Conservation (phyloP, 2,329 filamentous ascomycete genomes). For the Aspergillus glaucus region DNA sequence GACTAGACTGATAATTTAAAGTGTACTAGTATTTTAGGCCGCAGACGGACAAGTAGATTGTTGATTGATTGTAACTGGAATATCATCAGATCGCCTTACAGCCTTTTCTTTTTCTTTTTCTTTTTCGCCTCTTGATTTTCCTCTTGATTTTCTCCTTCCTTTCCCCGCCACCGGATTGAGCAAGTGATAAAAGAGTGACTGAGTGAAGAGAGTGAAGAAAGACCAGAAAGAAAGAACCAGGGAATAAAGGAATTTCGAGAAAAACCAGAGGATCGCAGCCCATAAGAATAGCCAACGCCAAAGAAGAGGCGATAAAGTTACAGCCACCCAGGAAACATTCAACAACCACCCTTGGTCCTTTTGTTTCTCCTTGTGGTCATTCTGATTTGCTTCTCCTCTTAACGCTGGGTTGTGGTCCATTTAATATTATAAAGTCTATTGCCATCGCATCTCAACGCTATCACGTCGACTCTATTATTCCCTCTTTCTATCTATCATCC, state of each 20-base stretch:
- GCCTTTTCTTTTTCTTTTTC: background rate
- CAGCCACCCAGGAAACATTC: too few species aligned
- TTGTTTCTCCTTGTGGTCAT: slow-evolving; percentile 6
- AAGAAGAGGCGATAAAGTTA: too few species aligned
- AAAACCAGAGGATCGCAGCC: slow-evolving; percentile 4
- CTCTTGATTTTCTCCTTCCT: background rate
- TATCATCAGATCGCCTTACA: background rate
- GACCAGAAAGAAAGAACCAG: slow-evolving; percentile 1
- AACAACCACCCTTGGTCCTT: slow-evolving; percentile 7
- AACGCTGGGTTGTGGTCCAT: background rate
- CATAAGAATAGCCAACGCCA: too few species aligned
- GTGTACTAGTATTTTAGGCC: too few species aligned
- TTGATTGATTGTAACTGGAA: too few species aligned
- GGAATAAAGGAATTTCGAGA: slow-evolving; percentile 1
- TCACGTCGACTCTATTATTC: slow-evolving; percentile 1
- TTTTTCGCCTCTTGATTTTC: background rate
- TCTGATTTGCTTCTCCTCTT: slow-evolving; percentile 3
- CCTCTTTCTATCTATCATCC: background rate
- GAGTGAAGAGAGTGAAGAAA: background rate
- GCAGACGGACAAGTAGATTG: too few species aligned
- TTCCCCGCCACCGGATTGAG: too few species aligned
- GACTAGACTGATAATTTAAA: too few species aligned
- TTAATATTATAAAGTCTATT: background rate
- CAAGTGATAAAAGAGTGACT: too few species aligned
- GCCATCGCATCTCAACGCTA: background rate